phyloP scores from a whole-genome alignment of 2,329 filamentous ascomycete species.

The Amauroascus verrucosus region DNA sequence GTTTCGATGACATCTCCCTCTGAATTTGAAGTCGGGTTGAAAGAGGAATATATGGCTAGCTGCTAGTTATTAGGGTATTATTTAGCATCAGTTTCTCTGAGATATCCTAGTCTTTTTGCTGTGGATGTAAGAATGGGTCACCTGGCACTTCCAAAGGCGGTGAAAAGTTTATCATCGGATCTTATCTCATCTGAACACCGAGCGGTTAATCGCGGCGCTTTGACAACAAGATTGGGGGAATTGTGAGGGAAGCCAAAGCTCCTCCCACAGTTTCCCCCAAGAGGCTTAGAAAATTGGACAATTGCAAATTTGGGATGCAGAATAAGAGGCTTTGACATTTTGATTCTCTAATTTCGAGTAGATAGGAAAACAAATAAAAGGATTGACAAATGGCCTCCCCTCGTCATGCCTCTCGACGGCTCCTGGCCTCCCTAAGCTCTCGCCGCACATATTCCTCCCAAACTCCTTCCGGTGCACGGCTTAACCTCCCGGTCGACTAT shows the following conservation, averaged over 20 bases:
- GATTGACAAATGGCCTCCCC: not conserved
- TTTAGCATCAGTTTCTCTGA: too few species aligned
- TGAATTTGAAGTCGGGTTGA: too few species aligned
- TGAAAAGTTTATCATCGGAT: constrained; percentile 10
- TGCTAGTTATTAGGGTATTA: too few species aligned
- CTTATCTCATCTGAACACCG: constrained; percentile 6
- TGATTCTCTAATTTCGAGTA: not conserved
- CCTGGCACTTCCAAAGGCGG: constrained; percentile 1
- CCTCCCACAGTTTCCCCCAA: not conserved
- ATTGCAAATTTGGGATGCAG: not conserved
- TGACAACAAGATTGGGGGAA: not conserved
- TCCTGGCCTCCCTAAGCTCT: constrained; percentile 2
- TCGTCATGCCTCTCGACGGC: constrained; percentile 8
- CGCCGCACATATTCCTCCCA: constrained; percentile 39
- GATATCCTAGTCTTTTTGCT: too few species aligned
- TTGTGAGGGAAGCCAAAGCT: not conserved
- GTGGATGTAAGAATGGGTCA: too few species aligned
- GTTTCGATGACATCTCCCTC: too few species aligned
- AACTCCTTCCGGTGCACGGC: constrained; percentile 42
- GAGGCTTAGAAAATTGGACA: not conserved
- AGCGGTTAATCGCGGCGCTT: constrained; percentile 11
- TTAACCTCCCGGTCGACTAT: constrained; percentile 86
- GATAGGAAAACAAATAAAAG: not conserved
- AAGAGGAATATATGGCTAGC: too few species aligned
- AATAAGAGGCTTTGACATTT: not conserved